Conservation (phyloP, 768 basidiomycete species). For the Asterophora lycoperdoides region DNA sequence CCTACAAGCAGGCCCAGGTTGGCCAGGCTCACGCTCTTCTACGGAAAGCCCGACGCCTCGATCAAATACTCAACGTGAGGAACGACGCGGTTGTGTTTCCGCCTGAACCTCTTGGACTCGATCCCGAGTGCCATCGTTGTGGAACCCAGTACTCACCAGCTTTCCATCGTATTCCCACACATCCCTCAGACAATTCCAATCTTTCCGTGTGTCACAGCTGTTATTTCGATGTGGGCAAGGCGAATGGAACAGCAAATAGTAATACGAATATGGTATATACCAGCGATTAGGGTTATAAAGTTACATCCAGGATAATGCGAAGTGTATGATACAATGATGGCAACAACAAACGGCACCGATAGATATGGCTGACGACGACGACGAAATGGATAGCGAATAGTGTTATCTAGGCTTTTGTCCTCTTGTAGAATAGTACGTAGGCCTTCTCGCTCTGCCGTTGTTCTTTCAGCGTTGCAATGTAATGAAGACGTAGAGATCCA, state of each 20-base stretch:
- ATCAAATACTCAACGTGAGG: conserved; percentile 57
- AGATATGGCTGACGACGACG: conserved; percentile 11
- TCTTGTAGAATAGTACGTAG: conserved; percentile 81
- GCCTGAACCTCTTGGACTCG: conserved; percentile 20
- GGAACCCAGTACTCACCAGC: conserved; percentile 68
- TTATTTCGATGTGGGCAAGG: conserved; percentile 35
- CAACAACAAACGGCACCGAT: conserved; percentile 13
- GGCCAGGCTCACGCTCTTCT: conserved; percentile 78
- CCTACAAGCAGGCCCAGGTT: conserved; percentile 77
- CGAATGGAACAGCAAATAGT: conserved; percentile 20
- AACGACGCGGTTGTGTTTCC: conserved; percentile 29
- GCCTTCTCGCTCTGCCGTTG: conserved; percentile 48
- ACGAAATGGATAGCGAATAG: conserved; percentile 21
- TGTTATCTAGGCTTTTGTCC: conserved; percentile 44
- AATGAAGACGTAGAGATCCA: conserved; percentile 22
- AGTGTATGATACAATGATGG: conserved; percentile 21
- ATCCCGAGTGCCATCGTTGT: conserved; percentile 57
- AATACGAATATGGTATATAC: conserved; percentile 35
- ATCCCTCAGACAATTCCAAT: neutral
- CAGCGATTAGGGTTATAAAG: conserved; percentile 26
- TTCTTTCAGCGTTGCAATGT: neutral
- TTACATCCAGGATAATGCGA: conserved; percentile 29
- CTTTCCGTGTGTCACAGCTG: conserved; percentile 45
- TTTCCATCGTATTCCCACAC: conserved; percentile 47
- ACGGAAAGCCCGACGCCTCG: conserved; percentile 84